Base-by-base conservation (phyloP, 1,284 basidiomycete genomes). In the Termitomyces sp. region DNA sequence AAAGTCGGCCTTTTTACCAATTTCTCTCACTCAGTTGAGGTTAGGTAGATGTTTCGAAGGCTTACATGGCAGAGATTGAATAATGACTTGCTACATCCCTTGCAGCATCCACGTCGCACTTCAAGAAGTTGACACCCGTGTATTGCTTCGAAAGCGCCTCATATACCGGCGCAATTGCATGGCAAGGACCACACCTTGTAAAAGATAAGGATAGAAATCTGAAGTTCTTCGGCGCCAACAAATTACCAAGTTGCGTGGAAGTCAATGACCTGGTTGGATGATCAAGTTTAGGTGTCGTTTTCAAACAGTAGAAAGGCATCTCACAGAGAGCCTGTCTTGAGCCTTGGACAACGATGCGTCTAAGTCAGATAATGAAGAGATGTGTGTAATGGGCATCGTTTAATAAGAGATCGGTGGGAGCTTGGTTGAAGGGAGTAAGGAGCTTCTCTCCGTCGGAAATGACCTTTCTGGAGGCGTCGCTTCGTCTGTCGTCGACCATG, bases 111-210 rank as follows among this genome's bases (percentile, higher is more conserved):
- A 89, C 86, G 61, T 91, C 88, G 61, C 85, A 88, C 64, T 91
- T 91, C 61, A 89, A 64, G 68, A 91, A 91, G 65, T 87, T 88
- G 52, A 85, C 87, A 43, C 75, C 76, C 21, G 70, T 71, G 63
- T 85, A 83, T 62, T 86, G 72, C 62, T 81, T 83, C 11, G 86
- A 75, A 1, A 91, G 71, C 1, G 78, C 71, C 61, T 88, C 87
- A 58, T 77, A 91, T 1, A 73, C 70, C 1, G 88, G 88, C 3
- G 88, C 88, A 60, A 91, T 91, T 51, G 76, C 74, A 66, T 88
- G 86, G 64, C 88, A 91, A 33, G 88, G 88, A 3, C 86, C 84
- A 77, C 88, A 91, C 88, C 88, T 89, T 53, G 24, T 21, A 40
- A 1, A 8, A 39, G 14, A 26, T 51, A 8, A 45, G 19, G 31